Percentiles rank a stretch among this genome's conserved stretches.
These are phyloP conservation scores for Strobilomyces dryophilus DNA, from an alignment of 768 basidiomycete species.

Conservation along the genomic window DNA sequence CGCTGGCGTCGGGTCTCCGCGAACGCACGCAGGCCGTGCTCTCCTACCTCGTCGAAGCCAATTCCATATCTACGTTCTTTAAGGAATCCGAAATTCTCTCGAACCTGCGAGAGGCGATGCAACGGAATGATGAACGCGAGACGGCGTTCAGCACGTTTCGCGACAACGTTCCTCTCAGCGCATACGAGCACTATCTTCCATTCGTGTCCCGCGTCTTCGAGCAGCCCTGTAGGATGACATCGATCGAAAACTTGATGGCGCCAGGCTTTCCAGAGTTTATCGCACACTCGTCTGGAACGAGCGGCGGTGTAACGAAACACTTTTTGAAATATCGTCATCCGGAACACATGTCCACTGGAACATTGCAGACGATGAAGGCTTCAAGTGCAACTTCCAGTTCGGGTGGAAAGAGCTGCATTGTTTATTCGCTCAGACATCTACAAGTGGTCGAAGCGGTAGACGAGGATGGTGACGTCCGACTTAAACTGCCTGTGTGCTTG, in stretches of 20 bases:
- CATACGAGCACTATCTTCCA: slow-evolving; percentile 17
- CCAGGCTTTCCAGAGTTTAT: slow-evolving; percentile 22
- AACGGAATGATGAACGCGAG: not conserved
- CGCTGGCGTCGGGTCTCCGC: slow-evolving; percentile 14
- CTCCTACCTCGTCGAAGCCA: slow-evolving; percentile 19
- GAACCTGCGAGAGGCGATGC: slow-evolving; percentile 9
- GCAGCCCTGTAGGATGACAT: slow-evolving; percentile 14
- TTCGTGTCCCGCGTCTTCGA: slow-evolving; percentile 19
- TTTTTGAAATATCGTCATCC: slow-evolving; percentile 21
- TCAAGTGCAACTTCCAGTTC: slow-evolving; percentile 6
- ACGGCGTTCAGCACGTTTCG: slow-evolving; percentile 8
- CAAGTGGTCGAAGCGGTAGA: slow-evolving; percentile 10
- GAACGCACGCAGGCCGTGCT: slow-evolving; percentile 21
- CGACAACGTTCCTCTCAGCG: slow-evolving; percentile 14
- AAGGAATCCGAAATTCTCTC: slow-evolving; percentile 12
- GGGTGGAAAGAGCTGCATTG: slow-evolving; percentile 17
- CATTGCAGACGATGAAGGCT: slow-evolving; percentile 9
- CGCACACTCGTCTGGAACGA: slow-evolving; percentile 19
- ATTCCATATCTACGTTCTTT: slow-evolving; percentile 17
- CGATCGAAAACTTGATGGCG: slow-evolving; percentile 21
- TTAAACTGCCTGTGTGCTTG: slow-evolving; percentile 13
- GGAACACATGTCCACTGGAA: slow-evolving; percentile 17
- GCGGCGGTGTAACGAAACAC: slow-evolving; percentile 12
- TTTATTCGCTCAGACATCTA: slow-evolving; percentile 19
- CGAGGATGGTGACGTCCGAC: slow-evolving; percentile 8